Percentiles rank a stretch among this genome's conserved stretches.
These are phyloP conservation scores for Parathielavia hyrcaniae DNA, from an alignment of 495 filamentous ascomycete species.

Conservation along the genomic window DNA sequence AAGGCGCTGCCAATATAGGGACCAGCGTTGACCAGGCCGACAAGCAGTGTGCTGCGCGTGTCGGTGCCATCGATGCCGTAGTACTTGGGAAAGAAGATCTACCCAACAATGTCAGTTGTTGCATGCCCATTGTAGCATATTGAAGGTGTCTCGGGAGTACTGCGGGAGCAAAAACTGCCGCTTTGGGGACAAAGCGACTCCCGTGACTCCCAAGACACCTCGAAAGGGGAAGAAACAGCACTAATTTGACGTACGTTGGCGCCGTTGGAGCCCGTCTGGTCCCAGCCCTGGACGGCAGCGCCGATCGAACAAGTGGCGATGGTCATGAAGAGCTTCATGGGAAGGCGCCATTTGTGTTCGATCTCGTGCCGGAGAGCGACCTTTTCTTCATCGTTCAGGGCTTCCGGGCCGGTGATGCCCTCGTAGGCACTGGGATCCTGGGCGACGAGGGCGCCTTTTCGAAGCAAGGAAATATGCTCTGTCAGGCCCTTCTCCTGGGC, in stretches of 20 bases:
- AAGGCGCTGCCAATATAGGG: slow-evolving; percentile 46
- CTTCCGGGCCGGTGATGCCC: slow-evolving; percentile 42
- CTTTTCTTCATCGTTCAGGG: slow-evolving; percentile 52
- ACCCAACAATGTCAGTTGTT: too few species aligned
- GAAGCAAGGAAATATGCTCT: slow-evolving; percentile 46
- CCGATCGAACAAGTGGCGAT: slow-evolving; percentile 65
- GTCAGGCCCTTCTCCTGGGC: slow-evolving; percentile 45
- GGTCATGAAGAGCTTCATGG: slow-evolving; percentile 54
- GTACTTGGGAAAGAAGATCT: slow-evolving; percentile 53
- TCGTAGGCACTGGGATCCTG: slow-evolving; percentile 53
- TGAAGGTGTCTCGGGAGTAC: too few species aligned
- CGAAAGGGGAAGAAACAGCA: too few species aligned
- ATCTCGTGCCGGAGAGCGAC: slow-evolving; percentile 50
- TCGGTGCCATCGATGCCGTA: slow-evolving; percentile 42
- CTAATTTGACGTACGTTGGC: too few species aligned
- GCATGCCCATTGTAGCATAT: too few species aligned
- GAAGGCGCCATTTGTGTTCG: slow-evolving; percentile 60
- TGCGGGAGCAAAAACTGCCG: too few species aligned
- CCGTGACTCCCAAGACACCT: too few species aligned
- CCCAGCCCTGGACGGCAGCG: slow-evolving; percentile 71
- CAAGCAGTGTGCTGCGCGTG: slow-evolving; percentile 45
- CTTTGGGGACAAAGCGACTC: too few species aligned
- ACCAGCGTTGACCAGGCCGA: slow-evolving; percentile 48
- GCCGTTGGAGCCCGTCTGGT: slow-evolving; percentile 69
- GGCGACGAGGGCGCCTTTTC: slow-evolving; percentile 61